A percentile compares a stretch with the other conserved stretches of the same genome.
phyloP scores from a whole-genome alignment of 1,284 basidiomycete genomes.

The Sanghuangporus baumii region DNA sequence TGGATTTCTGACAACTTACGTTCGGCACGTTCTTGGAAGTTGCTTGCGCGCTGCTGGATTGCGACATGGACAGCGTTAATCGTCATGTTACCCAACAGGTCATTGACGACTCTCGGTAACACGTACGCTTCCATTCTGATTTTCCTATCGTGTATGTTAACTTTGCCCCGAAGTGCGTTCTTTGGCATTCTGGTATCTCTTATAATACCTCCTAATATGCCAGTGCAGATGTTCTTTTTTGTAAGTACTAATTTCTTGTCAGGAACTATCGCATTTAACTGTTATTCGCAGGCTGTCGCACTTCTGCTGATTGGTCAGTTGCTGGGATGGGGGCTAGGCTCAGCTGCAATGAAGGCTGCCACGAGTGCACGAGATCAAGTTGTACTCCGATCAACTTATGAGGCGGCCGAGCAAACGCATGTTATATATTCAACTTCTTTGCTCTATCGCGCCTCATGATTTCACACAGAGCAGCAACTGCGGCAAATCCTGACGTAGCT shows the following conservation, averaged over 20 bases:
- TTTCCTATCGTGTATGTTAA: neutral
- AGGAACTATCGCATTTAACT: neutral
- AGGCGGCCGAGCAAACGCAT: conserved; percentile 41
- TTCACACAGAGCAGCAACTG: conserved; percentile 34
- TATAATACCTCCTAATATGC: conserved; percentile 32
- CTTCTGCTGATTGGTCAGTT: conserved; percentile 54
- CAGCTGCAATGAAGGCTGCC: conserved; percentile 65
- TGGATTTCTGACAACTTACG: conserved; percentile 24
- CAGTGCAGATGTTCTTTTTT: conserved; percentile 33
- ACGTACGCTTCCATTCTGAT: conserved; percentile 20
- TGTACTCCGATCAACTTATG: conserved; percentile 42
- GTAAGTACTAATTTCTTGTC: conserved; percentile 23
- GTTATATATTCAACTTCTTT: conserved; percentile 15
- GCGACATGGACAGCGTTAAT: conserved; percentile 26
- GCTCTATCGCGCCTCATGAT: conserved; percentile 3
- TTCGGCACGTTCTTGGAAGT: conserved; percentile 21
- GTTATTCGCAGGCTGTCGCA: conserved; percentile 31
- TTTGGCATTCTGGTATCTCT: conserved; percentile 31
- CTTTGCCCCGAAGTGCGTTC: conserved; percentile 26
- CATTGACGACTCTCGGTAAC: conserved; percentile 25
- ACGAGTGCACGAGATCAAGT: conserved; percentile 49
- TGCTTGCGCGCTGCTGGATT: conserved; percentile 26
- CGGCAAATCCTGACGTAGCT: conserved; percentile 44
- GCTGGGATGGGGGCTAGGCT: conserved; percentile 73
- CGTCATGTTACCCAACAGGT: conserved; percentile 23